A percentile compares a stretch with the other conserved stretches of the same genome.
Conservation (phyloP, 495 filamentous ascomycete genomes). For the Extremus antarcticus region DNA sequence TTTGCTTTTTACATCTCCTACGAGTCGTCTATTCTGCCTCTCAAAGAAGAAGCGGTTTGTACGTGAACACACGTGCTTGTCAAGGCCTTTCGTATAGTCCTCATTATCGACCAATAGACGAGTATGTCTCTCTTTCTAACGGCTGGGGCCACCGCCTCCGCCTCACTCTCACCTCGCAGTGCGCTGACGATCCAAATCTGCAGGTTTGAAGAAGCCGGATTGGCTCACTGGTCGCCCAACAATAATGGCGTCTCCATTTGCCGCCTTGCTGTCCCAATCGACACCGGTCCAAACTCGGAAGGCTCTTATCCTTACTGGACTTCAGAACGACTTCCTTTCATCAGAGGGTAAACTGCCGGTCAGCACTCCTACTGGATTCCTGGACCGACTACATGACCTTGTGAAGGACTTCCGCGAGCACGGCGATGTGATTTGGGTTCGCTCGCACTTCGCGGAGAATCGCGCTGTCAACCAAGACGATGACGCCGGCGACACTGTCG, state of each 20-base stretch:
- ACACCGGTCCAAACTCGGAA: conserved; percentile 55
- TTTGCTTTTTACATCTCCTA: neutral
- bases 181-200: neutral
- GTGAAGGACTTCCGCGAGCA: conserved; percentile 61
- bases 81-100: neutral
- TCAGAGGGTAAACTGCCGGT: conserved; percentile 58
- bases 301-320: conserved; percentile 73
- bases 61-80: too few species aligned
- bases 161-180: neutral
- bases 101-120: neutral
- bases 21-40: neutral
- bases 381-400: conserved; percentile 55
- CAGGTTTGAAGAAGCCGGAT: neutral
- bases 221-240: neutral
- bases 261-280: conserved; percentile 29
- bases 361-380: conserved; percentile 50
- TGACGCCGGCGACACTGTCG: conserved; percentile 33
- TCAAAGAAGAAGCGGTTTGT: too few species aligned
- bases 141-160: neutral
- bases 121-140: neutral
- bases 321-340: conserved; percentile 85
- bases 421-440: conserved; percentile 83
- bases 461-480: conserved; percentile 41
- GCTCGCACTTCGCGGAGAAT: conserved; percentile 58
- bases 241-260: conserved; percentile 23